These are phyloP conservation scores for Cyclotella sp. DNA, from an alignment of 108 stramenopile genomes.

Conservation along the genomic window DNA sequence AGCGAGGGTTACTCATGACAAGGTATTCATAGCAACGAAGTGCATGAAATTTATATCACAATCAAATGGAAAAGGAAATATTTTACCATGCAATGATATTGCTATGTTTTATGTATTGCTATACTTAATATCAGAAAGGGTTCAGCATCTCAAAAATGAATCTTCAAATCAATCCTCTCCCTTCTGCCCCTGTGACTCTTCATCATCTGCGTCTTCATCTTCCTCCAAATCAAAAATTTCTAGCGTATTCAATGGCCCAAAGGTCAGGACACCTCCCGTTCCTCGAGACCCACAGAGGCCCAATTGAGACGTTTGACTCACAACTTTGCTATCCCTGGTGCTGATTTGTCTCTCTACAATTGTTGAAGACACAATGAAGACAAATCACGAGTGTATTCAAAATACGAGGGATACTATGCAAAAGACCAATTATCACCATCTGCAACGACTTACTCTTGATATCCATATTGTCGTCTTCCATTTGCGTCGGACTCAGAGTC, in stretches of 20 bases:
- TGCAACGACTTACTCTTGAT: conserved; percentile 24
- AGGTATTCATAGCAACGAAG: not conserved
- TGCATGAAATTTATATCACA: too few species aligned
- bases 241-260: conserved; percentile 36
- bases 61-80: not conserved
- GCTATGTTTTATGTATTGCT: not conserved
- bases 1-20: not conserved
- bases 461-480: not conserved
- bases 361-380: not conserved
- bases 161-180: not conserved
- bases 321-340: not conserved
- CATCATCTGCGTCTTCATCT: conserved; percentile 62
- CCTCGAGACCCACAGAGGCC: conserved; percentile 70
- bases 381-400: not conserved
- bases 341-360: conserved; percentile 36
- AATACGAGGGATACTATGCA: not conserved
- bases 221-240: conserved; percentile 80
- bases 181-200: not conserved
- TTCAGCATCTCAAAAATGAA: not conserved
- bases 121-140: too few species aligned
- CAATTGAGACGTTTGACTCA: conserved; percentile 23
- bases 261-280: conserved; percentile 59
- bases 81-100: not conserved
- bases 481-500: not conserved
- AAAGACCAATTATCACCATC: not conserved